These are phyloP conservation scores for Mrakia frigida DNA, from an alignment of 768 basidiomycete species.

Conservation along the genomic window DNA sequence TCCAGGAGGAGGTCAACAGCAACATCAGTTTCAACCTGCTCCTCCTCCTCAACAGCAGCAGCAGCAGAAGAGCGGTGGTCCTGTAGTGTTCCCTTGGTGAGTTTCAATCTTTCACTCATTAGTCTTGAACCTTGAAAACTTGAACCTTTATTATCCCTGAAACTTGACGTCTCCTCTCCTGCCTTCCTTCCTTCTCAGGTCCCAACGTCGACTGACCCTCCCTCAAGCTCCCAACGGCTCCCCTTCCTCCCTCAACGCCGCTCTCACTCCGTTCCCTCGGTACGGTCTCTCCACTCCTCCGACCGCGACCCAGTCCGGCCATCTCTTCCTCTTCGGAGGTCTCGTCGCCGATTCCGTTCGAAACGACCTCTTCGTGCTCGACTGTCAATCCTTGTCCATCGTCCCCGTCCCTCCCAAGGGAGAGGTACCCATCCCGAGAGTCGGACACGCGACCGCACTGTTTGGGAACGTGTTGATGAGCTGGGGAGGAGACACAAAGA, in stretches of 20 bases:
- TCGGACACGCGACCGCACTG: slow-evolving; percentile 94
- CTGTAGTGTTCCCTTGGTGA: background rate
- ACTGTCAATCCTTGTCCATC: slow-evolving; percentile 54
- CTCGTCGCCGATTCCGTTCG: slow-evolving; percentile 82
- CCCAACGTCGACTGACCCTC: slow-evolving; percentile 27
- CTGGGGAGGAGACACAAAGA: slow-evolving; percentile 96
- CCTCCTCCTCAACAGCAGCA: background rate
- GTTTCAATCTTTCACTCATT: background rate
- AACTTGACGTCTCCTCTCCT: background rate
- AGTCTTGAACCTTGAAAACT: background rate
- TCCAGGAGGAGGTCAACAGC: slow-evolving; percentile 20
- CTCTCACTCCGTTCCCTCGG: slow-evolving; percentile 87
- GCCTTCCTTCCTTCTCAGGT: slow-evolving; percentile 8
- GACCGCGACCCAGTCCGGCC: slow-evolving; percentile 58
- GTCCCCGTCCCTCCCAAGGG: slow-evolving; percentile 81
- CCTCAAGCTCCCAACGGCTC: slow-evolving; percentile 8
- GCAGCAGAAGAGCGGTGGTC: background rate
- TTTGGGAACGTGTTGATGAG: slow-evolving; percentile 93
- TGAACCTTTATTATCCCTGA: background rate
- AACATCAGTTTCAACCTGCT: background rate
- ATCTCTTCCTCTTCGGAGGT: slow-evolving; percentile 94
- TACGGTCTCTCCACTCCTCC: slow-evolving; percentile 91
- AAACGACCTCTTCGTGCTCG: slow-evolving; percentile 88
- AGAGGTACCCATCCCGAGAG: slow-evolving; percentile 77
- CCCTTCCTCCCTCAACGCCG: slow-evolving; percentile 26